Conservation (phyloP, 352 stramenopile genomes). For the Phytophthora pseudosyringae region DNA sequence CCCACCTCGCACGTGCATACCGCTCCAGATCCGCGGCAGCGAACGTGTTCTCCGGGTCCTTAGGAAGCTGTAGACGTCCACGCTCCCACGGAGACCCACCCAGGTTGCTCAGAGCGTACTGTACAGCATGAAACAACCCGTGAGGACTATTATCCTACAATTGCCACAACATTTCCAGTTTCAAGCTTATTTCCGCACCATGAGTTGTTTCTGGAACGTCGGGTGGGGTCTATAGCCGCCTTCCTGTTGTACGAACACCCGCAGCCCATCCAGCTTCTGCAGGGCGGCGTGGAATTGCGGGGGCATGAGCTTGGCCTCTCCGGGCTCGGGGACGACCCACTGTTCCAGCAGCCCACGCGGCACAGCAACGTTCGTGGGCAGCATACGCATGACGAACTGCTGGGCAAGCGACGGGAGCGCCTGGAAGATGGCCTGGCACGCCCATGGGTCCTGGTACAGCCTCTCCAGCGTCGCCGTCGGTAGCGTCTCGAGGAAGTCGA, state of each 20-base stretch:
- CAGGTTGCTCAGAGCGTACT: conserved; percentile 73
- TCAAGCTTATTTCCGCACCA: conserved; percentile 35
- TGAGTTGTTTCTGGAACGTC: conserved; percentile 69
- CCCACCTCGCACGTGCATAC: conserved; percentile 68
- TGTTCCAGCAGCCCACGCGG: conserved; percentile 59
- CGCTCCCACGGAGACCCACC: conserved; percentile 80
- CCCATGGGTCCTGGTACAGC: conserved; percentile 88
- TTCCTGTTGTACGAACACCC: conserved; percentile 62
- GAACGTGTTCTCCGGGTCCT: conserved; percentile 56
- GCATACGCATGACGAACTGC: conserved; percentile 91
- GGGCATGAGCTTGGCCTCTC: conserved; percentile 44
- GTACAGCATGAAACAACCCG: neutral
- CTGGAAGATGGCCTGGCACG: conserved; percentile 90
- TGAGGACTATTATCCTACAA: conserved; percentile 1
- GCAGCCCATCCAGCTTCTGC: conserved; percentile 60
- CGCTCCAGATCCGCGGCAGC: conserved; percentile 58
- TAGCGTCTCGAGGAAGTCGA: conserved; percentile 88
- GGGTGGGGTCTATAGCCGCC: conserved; percentile 53
- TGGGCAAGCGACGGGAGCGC: conserved; percentile 85
- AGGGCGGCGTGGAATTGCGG: conserved; percentile 60
- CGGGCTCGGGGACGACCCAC: conserved; percentile 67
- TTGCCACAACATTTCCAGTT: neutral
- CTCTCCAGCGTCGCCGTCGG: conserved; percentile 75
- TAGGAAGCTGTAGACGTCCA: conserved; percentile 48
- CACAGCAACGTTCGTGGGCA: conserved; percentile 65